These are phyloP conservation scores for Ascochyta clinopodiicola DNA, from an alignment of 2,329 filamentous ascomycete genomes.

Conservation along the genomic window DNA sequence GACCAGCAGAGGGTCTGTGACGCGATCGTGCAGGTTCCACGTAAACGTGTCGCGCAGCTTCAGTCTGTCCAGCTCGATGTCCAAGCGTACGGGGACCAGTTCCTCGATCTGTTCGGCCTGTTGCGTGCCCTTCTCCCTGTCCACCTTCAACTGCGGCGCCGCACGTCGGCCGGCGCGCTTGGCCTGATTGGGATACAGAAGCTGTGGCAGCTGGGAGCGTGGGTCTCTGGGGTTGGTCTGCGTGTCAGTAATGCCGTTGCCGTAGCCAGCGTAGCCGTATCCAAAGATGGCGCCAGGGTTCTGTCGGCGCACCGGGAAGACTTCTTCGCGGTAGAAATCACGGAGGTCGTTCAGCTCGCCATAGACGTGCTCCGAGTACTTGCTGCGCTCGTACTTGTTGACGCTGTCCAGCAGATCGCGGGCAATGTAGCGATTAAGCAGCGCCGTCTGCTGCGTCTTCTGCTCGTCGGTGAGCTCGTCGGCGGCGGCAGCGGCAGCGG, in stretches of 20 bases:
- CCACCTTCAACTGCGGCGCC: conserved; percentile 74
- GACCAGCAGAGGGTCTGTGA: conserved; percentile 80
- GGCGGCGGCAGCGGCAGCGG: conserved; percentile 38
- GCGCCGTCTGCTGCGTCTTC: conserved; percentile 49
- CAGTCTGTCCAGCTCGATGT: conserved; percentile 95
- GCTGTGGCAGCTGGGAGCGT: conserved; percentile 47
- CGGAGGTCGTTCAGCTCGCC: conserved; percentile 52
- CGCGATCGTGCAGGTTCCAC: conserved; percentile 94
- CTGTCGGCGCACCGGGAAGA: conserved; percentile 66
- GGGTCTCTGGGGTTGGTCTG: conserved; percentile 60
- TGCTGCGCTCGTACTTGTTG: conserved; percentile 58
- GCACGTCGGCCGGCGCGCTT: conserved; percentile 78
- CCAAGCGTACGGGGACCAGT: conserved; percentile 86
- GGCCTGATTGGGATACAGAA: conserved; percentile 82
- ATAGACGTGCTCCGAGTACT: conserved; percentile 69
- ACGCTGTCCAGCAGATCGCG: conserved; percentile 67
- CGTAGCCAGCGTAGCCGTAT: conserved; percentile 83
- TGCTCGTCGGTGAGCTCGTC: conserved; percentile 48
- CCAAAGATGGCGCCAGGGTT: conserved; percentile 68
- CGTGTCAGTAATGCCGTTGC: conserved; percentile 79
- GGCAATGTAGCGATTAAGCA: conserved; percentile 69
- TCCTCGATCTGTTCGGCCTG: conserved; percentile 93
- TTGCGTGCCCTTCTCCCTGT: conserved; percentile 79
- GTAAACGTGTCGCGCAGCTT: conserved; percentile 97
- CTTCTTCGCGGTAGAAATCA: conserved; percentile 37